Base-by-base conservation (phyloP, 106 monocot species). In the Triglochin maritima region DNA sequence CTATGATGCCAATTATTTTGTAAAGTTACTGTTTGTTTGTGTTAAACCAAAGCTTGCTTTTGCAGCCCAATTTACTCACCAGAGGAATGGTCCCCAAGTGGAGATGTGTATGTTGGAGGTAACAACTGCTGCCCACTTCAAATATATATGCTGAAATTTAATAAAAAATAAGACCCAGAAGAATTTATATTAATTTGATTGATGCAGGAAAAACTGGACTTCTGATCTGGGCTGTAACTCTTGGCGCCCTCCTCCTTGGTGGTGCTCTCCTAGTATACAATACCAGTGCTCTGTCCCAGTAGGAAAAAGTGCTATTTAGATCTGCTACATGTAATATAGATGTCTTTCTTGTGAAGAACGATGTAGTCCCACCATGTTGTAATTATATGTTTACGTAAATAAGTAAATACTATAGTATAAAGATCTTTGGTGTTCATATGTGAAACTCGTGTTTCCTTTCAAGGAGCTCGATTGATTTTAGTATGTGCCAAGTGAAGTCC, bases 81-180 rank as follows among this genome's bases (percentile, higher is more conserved):
- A 9, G 79, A 87, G 0, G 89, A 89, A 60, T 94, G 94, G 94
- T 85, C 94, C 50, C 65, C 76, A 8, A 71, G 70, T 48, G 94
- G 94, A 48, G 94, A 94, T 52, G 84, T 85, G 51, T 90, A 94
- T 66, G 90, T 79, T 67, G 94, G 94, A 83, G 94, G 94, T 94
- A 76, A 29, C 29, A 29, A 75, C 43, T 43, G 47, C 11, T 55
- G 29, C 54, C 8, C 0, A 8, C 13, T 13, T 54, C 8, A 13
- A 54, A 54, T 13, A 54, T 54, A 54, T 54, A 54, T 54, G 8
- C 54, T 13, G 54, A 54, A 13, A 0, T 54, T 54, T 13, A 54
- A 8, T 54, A 13, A 54, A n/a, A 8, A 54, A 8, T 8, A 9
- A 54, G 13, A 8, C 29, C 29, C 29, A 29, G 29, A 29, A 29